phyloP scores from a whole-genome alignment of 2,329 filamentous ascomycete species.

The Fusarium oligoseptatum region DNA sequence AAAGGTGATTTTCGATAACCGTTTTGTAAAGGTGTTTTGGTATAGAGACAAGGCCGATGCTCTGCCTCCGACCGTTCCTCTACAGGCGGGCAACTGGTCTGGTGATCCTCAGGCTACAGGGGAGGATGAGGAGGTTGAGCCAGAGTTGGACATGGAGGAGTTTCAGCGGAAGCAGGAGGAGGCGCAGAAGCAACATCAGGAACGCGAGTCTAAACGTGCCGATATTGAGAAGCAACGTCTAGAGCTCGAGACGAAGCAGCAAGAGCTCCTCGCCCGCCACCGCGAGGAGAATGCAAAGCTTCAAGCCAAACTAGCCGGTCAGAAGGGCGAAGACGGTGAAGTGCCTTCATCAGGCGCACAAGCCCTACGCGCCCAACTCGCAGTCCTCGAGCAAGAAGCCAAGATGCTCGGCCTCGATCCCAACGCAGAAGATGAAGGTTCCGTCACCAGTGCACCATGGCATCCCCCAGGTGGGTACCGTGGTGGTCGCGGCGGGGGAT shows the following conservation, averaged over 20 bases:
- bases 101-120: constrained; percentile 27
- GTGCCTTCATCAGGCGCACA: constrained; percentile 66
- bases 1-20: constrained; percentile 85
- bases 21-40: constrained; percentile 90
- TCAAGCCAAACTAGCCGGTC: constrained; percentile 63
- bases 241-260: constrained; percentile 75
- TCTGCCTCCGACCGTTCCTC: constrained; percentile 43
- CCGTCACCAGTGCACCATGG: constrained; percentile 43
- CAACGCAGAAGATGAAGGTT: constrained; percentile 60
- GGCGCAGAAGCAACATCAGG: constrained; percentile 76
- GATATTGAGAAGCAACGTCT: constrained; percentile 73
- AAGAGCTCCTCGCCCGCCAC: constrained; percentile 72
- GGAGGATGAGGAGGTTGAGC: constrained; percentile 52
- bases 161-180: constrained; percentile 78
- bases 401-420: constrained; percentile 77
- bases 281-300: constrained; percentile 76
- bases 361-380: constrained; percentile 77
- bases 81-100: constrained; percentile 46
- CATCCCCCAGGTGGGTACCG: constrained; percentile 49
- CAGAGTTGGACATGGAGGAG: constrained; percentile 77
- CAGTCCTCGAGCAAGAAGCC: constrained; percentile 80
- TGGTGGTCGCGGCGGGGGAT: constrained; percentile 45
- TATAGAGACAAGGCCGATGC: constrained; percentile 66
- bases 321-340: constrained; percentile 46
- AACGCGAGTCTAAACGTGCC: constrained; percentile 72